Percentiles rank a stretch among this genome's conserved stretches.
phyloP scores from a whole-genome alignment of 768 basidiomycete genomes.

The Macrolepiota dolichaula region DNA sequence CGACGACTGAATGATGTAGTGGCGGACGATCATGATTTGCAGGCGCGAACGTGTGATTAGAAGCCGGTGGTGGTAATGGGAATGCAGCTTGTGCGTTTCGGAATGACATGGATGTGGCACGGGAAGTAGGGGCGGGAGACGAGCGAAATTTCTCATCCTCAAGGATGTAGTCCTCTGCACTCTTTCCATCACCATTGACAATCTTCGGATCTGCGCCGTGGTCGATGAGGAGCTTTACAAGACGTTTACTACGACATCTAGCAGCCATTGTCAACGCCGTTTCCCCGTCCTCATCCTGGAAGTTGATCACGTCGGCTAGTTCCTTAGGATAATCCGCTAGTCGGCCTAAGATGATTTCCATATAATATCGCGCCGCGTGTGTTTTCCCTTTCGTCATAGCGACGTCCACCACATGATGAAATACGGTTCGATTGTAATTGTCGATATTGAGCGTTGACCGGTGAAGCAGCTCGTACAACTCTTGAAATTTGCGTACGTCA shows the following conservation, averaged over 20 bases:
- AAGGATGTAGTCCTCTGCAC: constrained; percentile 96
- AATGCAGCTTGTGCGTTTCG: constrained; percentile 65
- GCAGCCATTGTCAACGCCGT: constrained; percentile 97
- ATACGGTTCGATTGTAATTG: constrained; percentile 94
- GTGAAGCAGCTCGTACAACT: constrained; percentile 93
- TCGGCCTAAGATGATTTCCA: constrained; percentile 90
- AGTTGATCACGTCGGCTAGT: constrained; percentile 96
- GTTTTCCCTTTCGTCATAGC: constrained; percentile 98
- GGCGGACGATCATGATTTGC: constrained; percentile 63
- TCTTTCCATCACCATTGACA: constrained; percentile 91
- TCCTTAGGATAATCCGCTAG: constrained; percentile 94
- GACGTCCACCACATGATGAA: constrained; percentile 96
- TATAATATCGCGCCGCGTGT: constrained; percentile 96
- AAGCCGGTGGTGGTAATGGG: constrained; percentile 40
- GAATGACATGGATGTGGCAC: constrained; percentile 65
- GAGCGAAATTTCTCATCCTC: constrained; percentile 97
- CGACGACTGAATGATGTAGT: constrained; percentile 82
- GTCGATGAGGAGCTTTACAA: constrained; percentile 94
- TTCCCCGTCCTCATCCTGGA: constrained; percentile 98
- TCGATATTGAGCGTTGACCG: constrained; percentile 99
- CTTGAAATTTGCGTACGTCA: constrained; percentile 97
- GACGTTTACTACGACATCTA: constrained; percentile 89
- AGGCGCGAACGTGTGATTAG: constrained; percentile 42
- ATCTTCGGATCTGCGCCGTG: constrained; percentile 96
- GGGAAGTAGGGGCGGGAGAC: constrained; percentile 77